A percentile compares a stretch with the other conserved stretches of the same genome.
Evolutionary conservation across 176 grass and related monocot species (phyloP).

Genomic region (Bolboschoenus planiculmis): DNA sequence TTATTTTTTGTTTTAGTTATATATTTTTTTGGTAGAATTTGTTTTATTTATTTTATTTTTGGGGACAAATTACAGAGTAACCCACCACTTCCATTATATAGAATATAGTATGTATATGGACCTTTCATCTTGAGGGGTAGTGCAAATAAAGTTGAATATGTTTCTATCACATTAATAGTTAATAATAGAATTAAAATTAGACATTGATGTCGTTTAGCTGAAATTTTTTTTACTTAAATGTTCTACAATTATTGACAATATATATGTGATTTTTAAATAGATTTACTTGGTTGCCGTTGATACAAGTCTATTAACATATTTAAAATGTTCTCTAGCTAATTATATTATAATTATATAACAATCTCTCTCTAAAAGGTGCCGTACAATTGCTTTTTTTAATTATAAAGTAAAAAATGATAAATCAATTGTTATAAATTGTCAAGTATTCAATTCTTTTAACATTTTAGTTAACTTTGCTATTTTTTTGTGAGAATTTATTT

Average conservation of each 20-base stretch:
- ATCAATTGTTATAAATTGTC: too few species aligned
- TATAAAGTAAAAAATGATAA: too few species aligned
- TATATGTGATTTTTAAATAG: neutral
- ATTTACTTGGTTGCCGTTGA: neutral
- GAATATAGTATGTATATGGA: neutral
- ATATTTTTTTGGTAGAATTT: neutral
- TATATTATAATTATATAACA: too few species aligned
- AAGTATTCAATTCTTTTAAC: too few species aligned
- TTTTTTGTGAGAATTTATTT: too few species aligned
- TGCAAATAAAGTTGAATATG: neutral
- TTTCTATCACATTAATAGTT: neutral
- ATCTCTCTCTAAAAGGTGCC: too few species aligned
- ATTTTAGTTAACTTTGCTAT: too few species aligned
- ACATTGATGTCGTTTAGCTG: neutral
- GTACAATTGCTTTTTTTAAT: too few species aligned
- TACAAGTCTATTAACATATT: too few species aligned
- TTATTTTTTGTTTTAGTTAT: too few species aligned
- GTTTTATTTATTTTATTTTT: neutral
- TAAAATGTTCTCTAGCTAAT: too few species aligned
- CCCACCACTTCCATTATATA: neutral
- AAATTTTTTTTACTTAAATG: neutral
- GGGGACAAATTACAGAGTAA: neutral
- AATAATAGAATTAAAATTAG: neutral
- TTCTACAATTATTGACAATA: neutral
- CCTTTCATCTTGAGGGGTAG: neutral